phyloP scores from a whole-genome alignment of 2,329 filamentous ascomycete species.

The Scedosporium boydii region DNA sequence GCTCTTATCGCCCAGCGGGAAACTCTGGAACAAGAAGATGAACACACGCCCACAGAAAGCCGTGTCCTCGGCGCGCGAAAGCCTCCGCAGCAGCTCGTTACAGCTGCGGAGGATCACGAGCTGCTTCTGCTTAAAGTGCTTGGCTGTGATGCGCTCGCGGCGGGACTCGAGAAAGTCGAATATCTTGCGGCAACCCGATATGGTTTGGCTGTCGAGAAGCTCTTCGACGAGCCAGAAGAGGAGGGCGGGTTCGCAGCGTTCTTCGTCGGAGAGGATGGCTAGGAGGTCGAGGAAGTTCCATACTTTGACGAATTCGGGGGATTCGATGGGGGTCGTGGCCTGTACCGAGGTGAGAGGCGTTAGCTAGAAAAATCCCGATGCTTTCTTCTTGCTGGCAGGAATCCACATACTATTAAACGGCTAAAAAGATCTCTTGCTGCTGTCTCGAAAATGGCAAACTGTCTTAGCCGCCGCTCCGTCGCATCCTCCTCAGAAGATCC shows the following conservation, averaged over 20 bases:
- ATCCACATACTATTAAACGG: slow-evolving; percentile 56
- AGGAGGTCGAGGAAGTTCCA: slow-evolving; percentile 94
- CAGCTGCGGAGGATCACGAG: slow-evolving; percentile 86
- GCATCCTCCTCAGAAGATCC: slow-evolving; percentile 18
- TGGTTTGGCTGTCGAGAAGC: slow-evolving; percentile 90
- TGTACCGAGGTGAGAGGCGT: slow-evolving; percentile 26
- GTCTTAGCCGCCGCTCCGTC: slow-evolving; percentile 30
- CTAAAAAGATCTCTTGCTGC: slow-evolving; percentile 77
- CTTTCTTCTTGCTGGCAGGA: slow-evolving; percentile 11
- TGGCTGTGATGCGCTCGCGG: slow-evolving; percentile 75
- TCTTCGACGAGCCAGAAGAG: slow-evolving; percentile 91
- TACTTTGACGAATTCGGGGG: slow-evolving; percentile 68
- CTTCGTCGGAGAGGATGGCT: slow-evolving; percentile 77
- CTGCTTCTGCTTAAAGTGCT: slow-evolving; percentile 72
- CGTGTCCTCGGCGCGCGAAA: slow-evolving; percentile 94
- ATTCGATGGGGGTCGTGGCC: slow-evolving; percentile 67
- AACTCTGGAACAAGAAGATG: slow-evolving; percentile 97
- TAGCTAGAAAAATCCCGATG: slow-evolving; percentile 20
- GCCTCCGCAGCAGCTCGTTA: slow-evolving; percentile 84
- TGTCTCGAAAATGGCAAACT: slow-evolving; percentile 69
- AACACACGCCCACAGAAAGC: slow-evolving; percentile 97
- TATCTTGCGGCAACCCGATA: slow-evolving; percentile 78
- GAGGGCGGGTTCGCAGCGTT: slow-evolving; percentile 67
- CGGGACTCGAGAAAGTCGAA: slow-evolving; percentile 95
- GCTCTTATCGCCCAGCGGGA: slow-evolving; percentile 91